These are phyloP conservation scores for Kuraishia molischiana DNA, from an alignment of 805 yeast genomes.

Conservation along the genomic window DNA sequence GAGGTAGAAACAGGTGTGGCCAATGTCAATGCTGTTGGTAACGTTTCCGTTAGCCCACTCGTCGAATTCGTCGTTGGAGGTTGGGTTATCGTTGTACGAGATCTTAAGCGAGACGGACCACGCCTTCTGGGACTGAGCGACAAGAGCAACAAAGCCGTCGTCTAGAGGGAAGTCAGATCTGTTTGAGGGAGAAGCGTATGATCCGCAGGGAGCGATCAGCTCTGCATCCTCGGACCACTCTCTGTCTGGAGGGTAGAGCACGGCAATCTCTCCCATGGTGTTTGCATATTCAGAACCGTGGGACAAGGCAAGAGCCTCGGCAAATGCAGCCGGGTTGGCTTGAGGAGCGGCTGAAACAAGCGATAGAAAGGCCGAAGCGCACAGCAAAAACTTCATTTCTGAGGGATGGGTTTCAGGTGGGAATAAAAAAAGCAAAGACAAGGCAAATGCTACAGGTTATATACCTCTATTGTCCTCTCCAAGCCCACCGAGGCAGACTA, in stretches of 20 bases:
- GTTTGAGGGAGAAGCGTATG: conserved; percentile 21
- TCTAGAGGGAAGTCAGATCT: conserved; percentile 36
- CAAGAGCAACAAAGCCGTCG: conserved; percentile 35
- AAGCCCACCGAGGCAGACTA: no score
- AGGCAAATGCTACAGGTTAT: no score
- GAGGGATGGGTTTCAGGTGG: no score
- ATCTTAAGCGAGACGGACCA: conserved; percentile 30
- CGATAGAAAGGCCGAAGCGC: conserved; percentile 3
- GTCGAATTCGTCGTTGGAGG: conserved; percentile 27
- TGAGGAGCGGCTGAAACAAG: conserved; percentile 11
- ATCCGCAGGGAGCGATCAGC: conserved; percentile 37
- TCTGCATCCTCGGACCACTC: conserved; percentile 36
- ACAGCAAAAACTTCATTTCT: no score
- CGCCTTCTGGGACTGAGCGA: conserved; percentile 28
- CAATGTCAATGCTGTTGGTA: conserved; percentile 28
- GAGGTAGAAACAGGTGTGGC: conserved; percentile 35
- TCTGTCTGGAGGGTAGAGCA: conserved; percentile 31
- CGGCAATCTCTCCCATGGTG: conserved; percentile 29
- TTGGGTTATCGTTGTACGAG: conserved; percentile 29
- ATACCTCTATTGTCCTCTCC: no score
- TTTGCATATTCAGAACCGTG: conserved; percentile 26
- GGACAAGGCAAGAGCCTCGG: conserved; percentile 21
- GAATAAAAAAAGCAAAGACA: no score
- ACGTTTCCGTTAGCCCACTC: conserved; percentile 28
- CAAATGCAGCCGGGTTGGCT: conserved; percentile 20